phyloP scores from a whole-genome alignment of 495 filamentous ascomycete species.

The Annulohypoxylon moriforme region DNA sequence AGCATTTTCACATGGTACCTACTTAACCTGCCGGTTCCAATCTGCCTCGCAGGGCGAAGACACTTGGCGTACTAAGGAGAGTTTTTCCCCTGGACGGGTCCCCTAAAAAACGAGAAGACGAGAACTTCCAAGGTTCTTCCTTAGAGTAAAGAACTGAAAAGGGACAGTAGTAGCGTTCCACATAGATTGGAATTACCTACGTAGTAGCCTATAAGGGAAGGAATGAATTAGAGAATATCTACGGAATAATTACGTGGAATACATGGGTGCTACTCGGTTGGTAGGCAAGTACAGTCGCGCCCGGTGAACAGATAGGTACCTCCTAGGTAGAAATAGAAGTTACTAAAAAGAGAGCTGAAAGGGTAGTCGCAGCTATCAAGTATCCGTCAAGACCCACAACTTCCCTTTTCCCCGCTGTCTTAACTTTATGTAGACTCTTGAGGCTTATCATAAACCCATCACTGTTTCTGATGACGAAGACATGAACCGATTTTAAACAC shows the following conservation, averaged over 20 bases:
- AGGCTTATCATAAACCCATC: slow-evolving; percentile 1
- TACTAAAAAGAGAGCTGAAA: slow-evolving; percentile 33
- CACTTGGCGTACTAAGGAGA: slow-evolving; percentile 8
- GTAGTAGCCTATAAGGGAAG: slow-evolving; percentile 30
- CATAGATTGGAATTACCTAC: slow-evolving; percentile 7
- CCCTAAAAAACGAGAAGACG: background rate
- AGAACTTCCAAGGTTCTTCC: background rate
- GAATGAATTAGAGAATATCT: slow-evolving; percentile 15
- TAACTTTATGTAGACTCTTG: background rate
- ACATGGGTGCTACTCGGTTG: background rate
- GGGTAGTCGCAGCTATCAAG: background rate
- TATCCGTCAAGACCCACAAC: slow-evolving; percentile 8
- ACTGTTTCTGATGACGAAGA: slow-evolving; percentile 8
- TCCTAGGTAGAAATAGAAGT: slow-evolving; percentile 16
- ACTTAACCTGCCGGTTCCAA: slow-evolving; percentile 26
- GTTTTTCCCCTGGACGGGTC: background rate
- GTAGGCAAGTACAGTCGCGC: background rate
- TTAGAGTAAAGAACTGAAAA: slow-evolving; percentile 25
- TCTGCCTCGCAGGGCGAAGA: slow-evolving; percentile 33
- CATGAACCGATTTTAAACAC: slow-evolving; percentile 2
- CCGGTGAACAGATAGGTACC: slow-evolving; percentile 1
- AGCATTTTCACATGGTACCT: slow-evolving; percentile 1
- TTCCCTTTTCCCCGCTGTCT: background rate
- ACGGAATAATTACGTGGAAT: background rate
- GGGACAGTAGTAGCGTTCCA: slow-evolving; percentile 22